Conservation (phyloP, 2,329 filamentous ascomycete species). For the Elsinoe necatrix region DNA sequence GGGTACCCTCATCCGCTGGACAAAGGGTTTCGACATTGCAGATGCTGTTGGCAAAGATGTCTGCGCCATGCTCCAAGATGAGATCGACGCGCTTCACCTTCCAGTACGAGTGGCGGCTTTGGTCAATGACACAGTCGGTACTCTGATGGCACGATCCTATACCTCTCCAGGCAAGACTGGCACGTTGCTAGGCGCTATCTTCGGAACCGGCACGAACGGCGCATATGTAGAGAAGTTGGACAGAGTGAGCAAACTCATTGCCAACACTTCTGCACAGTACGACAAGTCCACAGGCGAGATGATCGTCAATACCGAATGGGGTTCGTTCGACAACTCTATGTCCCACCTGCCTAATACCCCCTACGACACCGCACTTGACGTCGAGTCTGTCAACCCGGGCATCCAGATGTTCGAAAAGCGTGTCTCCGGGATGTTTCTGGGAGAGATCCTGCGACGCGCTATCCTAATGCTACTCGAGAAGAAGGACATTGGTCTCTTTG, state of each 20-base stretch:
- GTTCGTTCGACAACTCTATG: conserved; percentile 91
- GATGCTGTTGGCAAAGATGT: conserved; percentile 93
- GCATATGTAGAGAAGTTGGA: conserved; percentile 89
- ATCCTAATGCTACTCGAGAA: conserved; percentile 65
- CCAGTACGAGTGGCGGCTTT: conserved; percentile 92
- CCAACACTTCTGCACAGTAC: conserved; percentile 48
- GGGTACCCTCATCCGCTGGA: conserved; percentile 91
- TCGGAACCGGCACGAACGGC: conserved; percentile 94
- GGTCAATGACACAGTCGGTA: conserved; percentile 96
- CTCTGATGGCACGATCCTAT: conserved; percentile 94
- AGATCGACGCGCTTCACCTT: conserved; percentile 77
- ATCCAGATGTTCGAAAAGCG: conserved; percentile 99
- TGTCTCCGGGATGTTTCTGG: conserved; percentile 95
- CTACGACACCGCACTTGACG: conserved; percentile 73
- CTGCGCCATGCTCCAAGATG: conserved; percentile 76
- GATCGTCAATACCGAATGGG: conserved; percentile 98
- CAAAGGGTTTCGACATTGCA: conserved; percentile 95
- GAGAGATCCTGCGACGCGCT: conserved; percentile 78
- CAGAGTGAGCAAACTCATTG: conserved; percentile 68
- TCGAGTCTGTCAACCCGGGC: conserved; percentile 77
- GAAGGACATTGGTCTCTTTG: conserved; percentile 61
- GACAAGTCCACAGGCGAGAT: conserved; percentile 80
- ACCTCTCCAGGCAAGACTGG: conserved; percentile 79
- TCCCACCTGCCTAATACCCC: conserved; percentile 77
- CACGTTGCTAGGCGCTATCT: conserved; percentile 90